Base-by-base conservation (phyloP, 805 yeast genomes). In the Lachancea dasiensis region DNA sequence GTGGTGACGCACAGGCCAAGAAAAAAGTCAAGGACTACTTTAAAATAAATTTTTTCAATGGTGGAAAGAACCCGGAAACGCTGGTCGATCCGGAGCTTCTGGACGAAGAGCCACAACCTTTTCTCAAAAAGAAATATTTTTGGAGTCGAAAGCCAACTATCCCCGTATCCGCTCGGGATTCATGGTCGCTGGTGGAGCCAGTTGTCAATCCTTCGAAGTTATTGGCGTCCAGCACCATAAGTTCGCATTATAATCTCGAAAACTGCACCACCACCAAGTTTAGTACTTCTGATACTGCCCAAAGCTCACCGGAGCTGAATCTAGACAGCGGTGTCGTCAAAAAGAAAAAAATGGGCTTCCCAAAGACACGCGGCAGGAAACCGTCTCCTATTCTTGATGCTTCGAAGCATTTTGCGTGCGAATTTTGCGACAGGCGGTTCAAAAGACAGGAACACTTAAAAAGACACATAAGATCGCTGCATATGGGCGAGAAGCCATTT, bases 371-470 rank as follows among this genome's bases (percentile, higher is more conserved):
- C 34, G 86, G 86, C 5, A 68, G 86, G 27, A 79, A 78, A 55
- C 84, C 81, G 17, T 72, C 79, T 28, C 61, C 72, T 44, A 74
- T 72, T 34, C 77, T 74, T 10, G 84, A 77, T 50, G 68, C 65
- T 45, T 44, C 53, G 10, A 79, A 79, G 58, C 75, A 75, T 28
- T 81, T 71, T 52, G 72, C 73, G 21, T 81, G 89, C 56, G 73
- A 72, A 22, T 72, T 68, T 50, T 81, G 90, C 56, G 68, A 72
- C 33, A 69, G 89, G 47, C 56, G 74, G 31, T 82, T 82, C 61
- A 77, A 79, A 53, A 69, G 92, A 48, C 86, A 81, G 55, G 92
- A 82, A 51, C 92, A 82, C 57, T 61, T 82, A 48, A 80, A 79
- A 54, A 69, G 92, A 43, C 92, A 82, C 51, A 74, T 78, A 54